Base-by-base conservation (phyloP, 2,329 filamentous ascomycete species). In the Anisogramma anomala region DNA sequence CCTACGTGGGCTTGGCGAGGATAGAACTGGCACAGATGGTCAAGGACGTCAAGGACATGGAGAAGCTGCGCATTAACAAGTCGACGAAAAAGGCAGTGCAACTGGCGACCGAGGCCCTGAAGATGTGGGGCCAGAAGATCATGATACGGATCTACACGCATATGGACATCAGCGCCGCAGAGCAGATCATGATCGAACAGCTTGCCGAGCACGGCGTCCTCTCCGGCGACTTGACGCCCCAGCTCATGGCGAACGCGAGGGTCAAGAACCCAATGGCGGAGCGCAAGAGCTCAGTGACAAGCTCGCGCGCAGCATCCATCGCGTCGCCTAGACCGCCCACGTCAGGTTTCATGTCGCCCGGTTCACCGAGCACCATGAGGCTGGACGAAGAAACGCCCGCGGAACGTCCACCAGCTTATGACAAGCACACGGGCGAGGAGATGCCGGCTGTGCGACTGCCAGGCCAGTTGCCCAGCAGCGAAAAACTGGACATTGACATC, bases 141-240 rank as follows among this genome's bases (percentile, higher is more conserved):
- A 98, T 98, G 88, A 78, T 95, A 46, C 78, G 89, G 18, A 60
- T 98, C 10, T 98, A 96, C 59, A 68, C 77, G 10, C 91, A 98
- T 61, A 98, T 98, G 91, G 91, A 98, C 46, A 93, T 98, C 54
- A 87, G 80, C 55, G 69, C 81, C 17, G 80, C 76, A 11, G 91
- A 98, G 62, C 91, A 98, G 66, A 70, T 98, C 59, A 98, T 98
- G 91, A 95, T 98, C 51, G 91, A 98, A 64, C 91, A 98, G 61
- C 69, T 98, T 44, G 82, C 84, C 10, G 84, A 91, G 43, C 91
- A 98, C 62, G 91, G 89, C 4, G 87, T 98, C 6, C 70, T 86
- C 47, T 82, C 91, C 0, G 67, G 69, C 33, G 91, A 98, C 58
- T 67, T 98, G 43, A 88, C 86, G 0, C 82, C 84, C 0, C 76